phyloP scores from a whole-genome alignment of 805 yeast species.

The Kuraishia cidri region DNA sequence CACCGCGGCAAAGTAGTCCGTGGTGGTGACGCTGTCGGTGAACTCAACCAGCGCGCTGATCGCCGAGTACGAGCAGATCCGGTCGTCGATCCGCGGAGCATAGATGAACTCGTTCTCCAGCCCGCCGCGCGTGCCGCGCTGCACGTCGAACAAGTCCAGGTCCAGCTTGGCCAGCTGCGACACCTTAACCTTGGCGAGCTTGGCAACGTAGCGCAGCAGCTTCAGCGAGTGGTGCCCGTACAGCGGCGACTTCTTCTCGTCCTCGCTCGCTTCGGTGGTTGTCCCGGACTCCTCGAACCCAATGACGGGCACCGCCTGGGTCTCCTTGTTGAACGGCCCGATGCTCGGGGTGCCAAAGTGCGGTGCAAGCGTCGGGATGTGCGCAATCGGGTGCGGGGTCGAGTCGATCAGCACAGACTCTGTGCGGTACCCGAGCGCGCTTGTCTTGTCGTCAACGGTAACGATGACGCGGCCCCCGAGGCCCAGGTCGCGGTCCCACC shows the following conservation, averaged over 20 bases:
- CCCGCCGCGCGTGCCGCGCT: conserved; percentile 74
- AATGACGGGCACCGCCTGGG: conserved; percentile 69
- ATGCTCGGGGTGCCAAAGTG: conserved; percentile 69
- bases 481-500: conserved; percentile 87
- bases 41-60: conserved; percentile 45
- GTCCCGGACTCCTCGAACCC: conserved; percentile 39
- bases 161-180: conserved; percentile 62
- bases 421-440: conserved; percentile 11
- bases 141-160: conserved; percentile 74
- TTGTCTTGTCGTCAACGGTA: conserved; percentile 22
- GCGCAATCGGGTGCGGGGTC: conserved; percentile 64
- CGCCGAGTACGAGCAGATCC: conserved; percentile 74
- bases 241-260: conserved; percentile 56
- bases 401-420: conserved; percentile 37
- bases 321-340: conserved; percentile 72
- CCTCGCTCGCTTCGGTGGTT: conserved; percentile 42
- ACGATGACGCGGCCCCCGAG: conserved; percentile 71
- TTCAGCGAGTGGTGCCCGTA: conserved; percentile 60
- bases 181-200: conserved; percentile 48
- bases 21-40: conserved; percentile 16
- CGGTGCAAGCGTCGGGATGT: conserved; percentile 79
- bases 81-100: conserved; percentile 81
- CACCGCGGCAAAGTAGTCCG: conserved; percentile 42
- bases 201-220: conserved; percentile 61
- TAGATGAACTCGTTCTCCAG: conserved; percentile 66